phyloP scores from a whole-genome alignment of 2,329 filamentous ascomycete species.

The Cladosporium sphaerospermum region DNA sequence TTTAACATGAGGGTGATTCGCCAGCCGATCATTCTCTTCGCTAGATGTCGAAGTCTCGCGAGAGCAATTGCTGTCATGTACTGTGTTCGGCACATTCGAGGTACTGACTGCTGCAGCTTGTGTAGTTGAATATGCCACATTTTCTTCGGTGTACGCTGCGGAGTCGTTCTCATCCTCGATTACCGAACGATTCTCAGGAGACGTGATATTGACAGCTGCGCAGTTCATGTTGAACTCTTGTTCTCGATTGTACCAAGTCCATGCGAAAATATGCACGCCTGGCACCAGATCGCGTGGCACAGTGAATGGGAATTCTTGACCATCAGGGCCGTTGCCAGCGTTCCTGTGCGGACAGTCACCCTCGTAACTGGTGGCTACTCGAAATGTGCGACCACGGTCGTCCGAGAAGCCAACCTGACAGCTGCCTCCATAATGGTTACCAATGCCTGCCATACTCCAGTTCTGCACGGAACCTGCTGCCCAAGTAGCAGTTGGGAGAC shows the following conservation, averaged over 20 bases:
- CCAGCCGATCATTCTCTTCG: no score
- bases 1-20: neutral
- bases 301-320: conserved; percentile 41
- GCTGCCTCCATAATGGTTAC: conserved; percentile 43
- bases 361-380: conserved; percentile 40
- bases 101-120: conserved; percentile 15
- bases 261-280: conserved; percentile 40
- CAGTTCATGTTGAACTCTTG: conserved; percentile 43
- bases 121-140: neutral
- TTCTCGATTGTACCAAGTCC: conserved; percentile 46
- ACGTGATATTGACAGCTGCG: conserved; percentile 37
- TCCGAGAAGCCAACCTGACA: conserved; percentile 41
- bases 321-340: conserved; percentile 31
- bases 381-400: conserved; percentile 40
- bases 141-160: neutral
- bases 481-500: conserved; percentile 40
- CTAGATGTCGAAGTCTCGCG: neutral
- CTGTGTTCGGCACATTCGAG: conserved; percentile 9
- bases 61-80: conserved; percentile 19
- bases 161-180: neutral
- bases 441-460: conserved; percentile 33
- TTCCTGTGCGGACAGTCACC: conserved; percentile 42
- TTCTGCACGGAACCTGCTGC: conserved; percentile 36
- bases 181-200: conserved; percentile 16
- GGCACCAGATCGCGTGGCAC: conserved; percentile 38